Conservation (phyloP, 495 filamentous ascomycete genomes). For the Lasiosphaeria ovina region DNA sequence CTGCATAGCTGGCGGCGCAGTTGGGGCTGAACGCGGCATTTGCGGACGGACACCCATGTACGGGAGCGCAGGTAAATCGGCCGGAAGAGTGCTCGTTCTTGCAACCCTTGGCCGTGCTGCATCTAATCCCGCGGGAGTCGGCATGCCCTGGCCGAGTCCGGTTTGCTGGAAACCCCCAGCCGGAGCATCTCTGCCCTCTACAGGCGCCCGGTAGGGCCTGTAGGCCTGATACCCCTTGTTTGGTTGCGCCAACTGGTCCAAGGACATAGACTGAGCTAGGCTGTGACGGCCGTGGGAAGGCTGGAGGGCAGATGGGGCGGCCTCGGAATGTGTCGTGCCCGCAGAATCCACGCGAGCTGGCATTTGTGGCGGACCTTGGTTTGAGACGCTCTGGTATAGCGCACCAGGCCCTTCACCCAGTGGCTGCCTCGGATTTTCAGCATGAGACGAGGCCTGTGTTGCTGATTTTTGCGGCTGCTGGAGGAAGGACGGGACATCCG, state of each 20-base stretch:
- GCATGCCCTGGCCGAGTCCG: constrained; percentile 8
- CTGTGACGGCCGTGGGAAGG: constrained; percentile 33
- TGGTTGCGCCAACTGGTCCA: constrained; percentile 14
- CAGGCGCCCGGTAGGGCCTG: constrained; percentile 18
- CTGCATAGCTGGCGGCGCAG: constrained; percentile 9
- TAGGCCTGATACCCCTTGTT: constrained; percentile 18
- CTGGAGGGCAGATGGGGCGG: constrained; percentile 34
- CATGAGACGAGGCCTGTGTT: constrained; percentile 12
- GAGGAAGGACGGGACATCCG: constrained; percentile 16
- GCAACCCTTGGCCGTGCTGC: constrained; percentile 9
- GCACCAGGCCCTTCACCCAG: constrained; percentile 11
- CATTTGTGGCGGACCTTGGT: background rate
- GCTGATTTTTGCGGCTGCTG: constrained; percentile 14
- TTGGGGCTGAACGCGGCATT: constrained; percentile 11
- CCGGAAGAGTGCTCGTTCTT: constrained; percentile 30
- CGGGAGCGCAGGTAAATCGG: constrained; percentile 28
- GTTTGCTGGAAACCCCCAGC: constrained; percentile 18
- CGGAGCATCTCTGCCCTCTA: constrained; percentile 19
- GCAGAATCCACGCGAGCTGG: background rate
- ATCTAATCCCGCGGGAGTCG: background rate
- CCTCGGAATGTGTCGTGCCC: constrained; percentile 12
- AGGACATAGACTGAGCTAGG: constrained; percentile 11
- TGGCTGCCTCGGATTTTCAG: constrained; percentile 5
- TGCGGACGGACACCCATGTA: constrained; percentile 24
- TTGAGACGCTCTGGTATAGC: constrained; percentile 8